Base-by-base conservation (phyloP, 805 yeast genomes). In the Ogataea dorogensis region DNA sequence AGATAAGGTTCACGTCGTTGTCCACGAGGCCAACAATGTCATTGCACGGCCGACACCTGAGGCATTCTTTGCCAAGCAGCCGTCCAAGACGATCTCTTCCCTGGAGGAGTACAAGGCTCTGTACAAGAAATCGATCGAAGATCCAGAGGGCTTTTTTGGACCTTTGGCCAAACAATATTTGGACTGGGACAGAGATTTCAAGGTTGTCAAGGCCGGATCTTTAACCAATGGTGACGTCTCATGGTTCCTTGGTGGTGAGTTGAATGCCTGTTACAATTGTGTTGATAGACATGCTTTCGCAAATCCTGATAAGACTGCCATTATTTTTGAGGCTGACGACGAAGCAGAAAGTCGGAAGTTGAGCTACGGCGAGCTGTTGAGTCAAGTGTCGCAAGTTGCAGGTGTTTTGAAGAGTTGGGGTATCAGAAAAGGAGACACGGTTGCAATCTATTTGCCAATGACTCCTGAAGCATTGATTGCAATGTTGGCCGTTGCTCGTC, bases 381-480 rank as follows among this genome's bases (percentile, higher is more conserved):
- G 79, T 55, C 81, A 86, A 49, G 96, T 91, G 28, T 81, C 84
- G 48, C 80, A 83, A 57, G 79, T 88, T 51, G 96, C 98, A 9
- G 89, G 84, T 51, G 82, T 86, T 27, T 74, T 93, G 59, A 68
- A 74, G 46, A 73, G 80, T 40, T 79, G 88, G 76, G 98, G 98
- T 39, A 91, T 91, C 50, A 68, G 73, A 51, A 86, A 86, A 64
- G 98, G 98, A 58, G 98, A 91, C 59, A 85, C 95, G 17, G 98
- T 91, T 40, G 98, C 97, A 32, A 85, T 91, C 41, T 91, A 91
- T 65, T 69, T 91, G 60, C 98, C 98, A 57, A 91, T 93, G 98
- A 89, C 89, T 44, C 95, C 98, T 32, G 96, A 89, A 67, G 96
- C 97, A 14, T 70, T 93, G 44, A 78, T 93, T 39, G 84, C 98